phyloP scores from a whole-genome alignment of 2,329 filamentous ascomycete species.

The Sordariomycetes sp. region DNA sequence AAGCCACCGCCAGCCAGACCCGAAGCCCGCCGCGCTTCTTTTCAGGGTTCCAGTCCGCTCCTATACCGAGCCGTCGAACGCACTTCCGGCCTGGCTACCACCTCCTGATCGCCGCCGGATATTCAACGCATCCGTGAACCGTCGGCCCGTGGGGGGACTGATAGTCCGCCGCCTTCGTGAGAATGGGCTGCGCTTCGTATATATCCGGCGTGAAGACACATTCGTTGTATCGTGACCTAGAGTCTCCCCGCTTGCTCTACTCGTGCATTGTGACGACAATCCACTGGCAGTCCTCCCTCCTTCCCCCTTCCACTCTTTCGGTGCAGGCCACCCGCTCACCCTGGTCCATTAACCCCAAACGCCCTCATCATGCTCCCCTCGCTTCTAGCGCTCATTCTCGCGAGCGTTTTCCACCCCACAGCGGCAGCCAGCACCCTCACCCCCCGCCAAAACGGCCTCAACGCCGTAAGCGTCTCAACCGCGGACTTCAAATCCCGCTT shows the following conservation, averaged over 20 bases:
- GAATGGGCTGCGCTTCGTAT: not conserved
- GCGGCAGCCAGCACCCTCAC: not conserved
- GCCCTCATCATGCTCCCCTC: not conserved
- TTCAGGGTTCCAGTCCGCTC: not conserved
- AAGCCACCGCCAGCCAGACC: too few relatives aligned
- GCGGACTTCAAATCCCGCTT: conserved; percentile 13
- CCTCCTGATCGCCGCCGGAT: conserved; percentile 4
- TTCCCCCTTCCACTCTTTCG: conserved; percentile 1
- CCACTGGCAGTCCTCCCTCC: not conserved
- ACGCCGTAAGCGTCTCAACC: conserved; percentile 10
- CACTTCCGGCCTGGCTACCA: not conserved
- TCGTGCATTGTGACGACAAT: not conserved
- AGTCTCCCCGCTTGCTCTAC: not conserved
- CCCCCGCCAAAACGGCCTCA: conserved; percentile 3
- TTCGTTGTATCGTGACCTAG: not conserved
- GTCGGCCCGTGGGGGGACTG: not conserved
- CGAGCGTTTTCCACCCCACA: not conserved
- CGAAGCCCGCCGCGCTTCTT: too few relatives aligned
- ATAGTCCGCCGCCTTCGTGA: not conserved
- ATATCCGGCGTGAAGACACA: not conserved
- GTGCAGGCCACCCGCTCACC: not conserved
- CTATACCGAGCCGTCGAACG: not conserved
- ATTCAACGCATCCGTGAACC: conserved; percentile 3
- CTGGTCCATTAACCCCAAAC: not conserved
- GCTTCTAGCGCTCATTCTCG: not conserved